phyloP scores from a whole-genome alignment of 306 rosid genomes.

The Rubus parviflorus region DNA sequence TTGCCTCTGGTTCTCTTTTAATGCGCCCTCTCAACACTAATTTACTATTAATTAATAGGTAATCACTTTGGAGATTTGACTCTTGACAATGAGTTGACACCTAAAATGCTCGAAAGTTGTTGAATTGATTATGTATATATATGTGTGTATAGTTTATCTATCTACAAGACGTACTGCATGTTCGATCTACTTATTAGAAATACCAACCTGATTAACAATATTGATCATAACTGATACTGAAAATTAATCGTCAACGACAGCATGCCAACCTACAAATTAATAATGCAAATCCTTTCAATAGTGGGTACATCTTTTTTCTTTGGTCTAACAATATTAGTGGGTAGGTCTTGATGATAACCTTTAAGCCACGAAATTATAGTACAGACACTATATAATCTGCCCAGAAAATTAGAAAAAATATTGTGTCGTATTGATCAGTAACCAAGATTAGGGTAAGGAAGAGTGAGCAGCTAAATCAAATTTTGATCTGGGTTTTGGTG shows the following conservation, averaged over 20 bases:
- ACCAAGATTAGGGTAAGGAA: neutral
- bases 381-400: neutral
- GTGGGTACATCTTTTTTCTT: neutral
- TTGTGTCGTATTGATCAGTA: neutral
- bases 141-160: neutral
- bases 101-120: neutral
- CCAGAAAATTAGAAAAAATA: neutral
- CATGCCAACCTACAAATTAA: conserved; percentile 16
- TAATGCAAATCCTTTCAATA: conserved; percentile 7
- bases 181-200: neutral
- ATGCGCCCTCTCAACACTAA: neutral
- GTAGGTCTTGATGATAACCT: neutral
- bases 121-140: neutral
- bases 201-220: neutral
- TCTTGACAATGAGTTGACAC: conserved; percentile 23
- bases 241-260: neutral
- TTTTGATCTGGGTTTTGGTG: neutral
- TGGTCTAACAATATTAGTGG: neutral
- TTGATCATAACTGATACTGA: neutral
- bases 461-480: neutral
- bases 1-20: neutral
- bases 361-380: neutral
- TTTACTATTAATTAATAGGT: neutral
- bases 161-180: neutral
- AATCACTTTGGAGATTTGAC: neutral